Evolutionary conservation across 2,329 filamentous ascomycete genomes (phyloP), one percentile per base, ranked within the genome.

Genomic region (Amauroascus verrucosus): DNA sequence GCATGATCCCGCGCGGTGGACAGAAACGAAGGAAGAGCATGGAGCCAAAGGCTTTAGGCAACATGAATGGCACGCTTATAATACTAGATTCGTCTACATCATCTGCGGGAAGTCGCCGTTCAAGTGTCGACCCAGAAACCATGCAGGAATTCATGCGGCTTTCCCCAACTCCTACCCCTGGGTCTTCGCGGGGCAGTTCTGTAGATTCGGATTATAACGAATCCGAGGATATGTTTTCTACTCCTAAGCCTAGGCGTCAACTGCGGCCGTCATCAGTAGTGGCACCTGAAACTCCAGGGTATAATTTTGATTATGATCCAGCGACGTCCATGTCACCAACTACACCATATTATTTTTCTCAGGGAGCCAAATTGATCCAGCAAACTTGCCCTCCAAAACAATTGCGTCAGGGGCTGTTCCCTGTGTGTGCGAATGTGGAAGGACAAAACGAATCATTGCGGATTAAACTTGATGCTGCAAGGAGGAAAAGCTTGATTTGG

Each of bases 401-500:
- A 60, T 68, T 63, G 18, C 67, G 66, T 2, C 65, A 70, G 53
- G 66, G 71, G 3, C 61, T 76, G 1, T 75, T 75, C 56, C 63
- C 65, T 37, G 20, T 58, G 37, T 54, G 38, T 38, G 62, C 59
- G 1, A 57, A 59, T 7, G 56, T 56, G 38, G 64, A 64, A 43
- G 65, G 70, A 33, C 56, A 61, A 1, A 65, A 66, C 38, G 65
- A 67, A 20, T 64, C 65, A 16, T 73, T 85, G 53, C 70, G 81
- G 57, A 75, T 80, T 68, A 75, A 82, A 46, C 71, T 90, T 56
- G 81, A 86, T 75, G 81, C 83, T 9, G 85, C 85, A 0, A 76
- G 85, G 56, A 77, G 86, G 56, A 88, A 87, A 78, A 91, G 84
- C 63, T 66, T 88, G 67, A 84, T 87, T 63, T 88, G 83, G 72